Base-by-base conservation (phyloP, 345 rosid species). In the Corchorus olitorius region DNA sequence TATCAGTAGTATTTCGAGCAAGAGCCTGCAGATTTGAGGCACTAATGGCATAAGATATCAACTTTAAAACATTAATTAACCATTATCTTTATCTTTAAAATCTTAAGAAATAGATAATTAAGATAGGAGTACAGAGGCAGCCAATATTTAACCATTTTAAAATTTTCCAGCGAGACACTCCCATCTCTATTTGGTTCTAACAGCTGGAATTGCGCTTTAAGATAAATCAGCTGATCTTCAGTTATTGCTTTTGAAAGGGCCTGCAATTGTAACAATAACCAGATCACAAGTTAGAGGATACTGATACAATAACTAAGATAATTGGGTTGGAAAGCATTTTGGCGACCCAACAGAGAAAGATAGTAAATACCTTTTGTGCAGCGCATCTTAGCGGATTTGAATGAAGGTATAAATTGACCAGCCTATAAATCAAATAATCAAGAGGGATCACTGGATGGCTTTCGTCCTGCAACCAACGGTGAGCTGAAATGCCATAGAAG, bases 161-260 rank as follows among this genome's bases (percentile, higher is more conserved):
- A 90, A 81, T 92, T 90, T 45, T 90, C 92, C 27, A 89, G 86
- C 10, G 95, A 88, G 63, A 92, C 76, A 48, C 90, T 90, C 49
- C 97, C 95, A 70, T 92, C 93, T 58, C 80, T 84, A 76, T 82
- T 88, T 77, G 97, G 97, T 77, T 83, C 91, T 82, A 92, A 79
- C 76, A 89, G 80, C 67, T 73, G 82, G 83, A 86, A 92, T 58
- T 92, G 97, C 65, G 91, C 88, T 83, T 92, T 85, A 72, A 91
- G 89, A 81, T 89, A 90, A 46, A 92, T 84, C 77, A 92, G 83
- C 86, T 90, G 95, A 66, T 92, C 88, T 79, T 87, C 93, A 0
- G 91, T 83, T 84, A 92, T 87, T 27, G 95, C 92, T 83, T 90
- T 92, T 7, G 95, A 88, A 69, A 92, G 86, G 15, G 95, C 90